These are phyloP conservation scores for Candolleomyces efflorescens DNA, from an alignment of 768 basidiomycete species.

Conservation along the genomic window DNA sequence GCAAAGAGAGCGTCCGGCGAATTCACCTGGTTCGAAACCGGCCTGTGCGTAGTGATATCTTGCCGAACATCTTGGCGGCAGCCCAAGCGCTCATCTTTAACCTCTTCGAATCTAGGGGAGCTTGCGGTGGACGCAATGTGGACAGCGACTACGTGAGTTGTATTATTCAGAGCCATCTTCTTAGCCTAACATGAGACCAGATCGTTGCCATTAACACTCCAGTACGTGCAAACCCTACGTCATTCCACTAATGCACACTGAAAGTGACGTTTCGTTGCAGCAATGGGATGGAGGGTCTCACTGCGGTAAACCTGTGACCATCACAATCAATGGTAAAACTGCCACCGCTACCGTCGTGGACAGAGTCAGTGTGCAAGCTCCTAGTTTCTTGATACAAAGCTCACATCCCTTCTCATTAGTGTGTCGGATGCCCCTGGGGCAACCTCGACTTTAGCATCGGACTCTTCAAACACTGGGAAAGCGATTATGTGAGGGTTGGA, in stretches of 20 bases:
- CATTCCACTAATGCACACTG: not conserved
- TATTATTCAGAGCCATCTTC: not conserved
- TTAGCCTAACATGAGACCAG: conserved; percentile 17
- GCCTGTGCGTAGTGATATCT: conserved; percentile 15
- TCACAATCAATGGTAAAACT: conserved; percentile 32
- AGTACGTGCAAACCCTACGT: conserved; percentile 21
- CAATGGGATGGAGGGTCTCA: conserved; percentile 36
- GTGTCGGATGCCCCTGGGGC: conserved; percentile 31
- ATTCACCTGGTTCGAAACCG: conserved; percentile 23
- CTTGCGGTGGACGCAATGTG: conserved; percentile 31
- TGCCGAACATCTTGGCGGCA: not conserved
- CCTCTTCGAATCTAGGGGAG: conserved; percentile 28
- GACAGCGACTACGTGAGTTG: conserved; percentile 28
- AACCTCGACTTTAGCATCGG: conserved; percentile 44
- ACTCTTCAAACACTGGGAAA: conserved; percentile 41
- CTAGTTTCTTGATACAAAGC: not conserved
- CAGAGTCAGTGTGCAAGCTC: conserved; percentile 24
- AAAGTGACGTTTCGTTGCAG: conserved; percentile 17
- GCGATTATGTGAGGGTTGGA: conserved; percentile 22
- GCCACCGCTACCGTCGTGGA: conserved; percentile 42
- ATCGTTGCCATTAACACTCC: conserved; percentile 40
- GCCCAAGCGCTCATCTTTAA: not conserved
- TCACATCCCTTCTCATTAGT: conserved; percentile 22
- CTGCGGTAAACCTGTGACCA: conserved; percentile 43
- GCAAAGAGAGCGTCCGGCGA: not conserved